These are phyloP conservation scores for Ophiostoma ips DNA, from an alignment of 2,329 filamentous ascomycete genomes.

Conservation along the genomic window DNA sequence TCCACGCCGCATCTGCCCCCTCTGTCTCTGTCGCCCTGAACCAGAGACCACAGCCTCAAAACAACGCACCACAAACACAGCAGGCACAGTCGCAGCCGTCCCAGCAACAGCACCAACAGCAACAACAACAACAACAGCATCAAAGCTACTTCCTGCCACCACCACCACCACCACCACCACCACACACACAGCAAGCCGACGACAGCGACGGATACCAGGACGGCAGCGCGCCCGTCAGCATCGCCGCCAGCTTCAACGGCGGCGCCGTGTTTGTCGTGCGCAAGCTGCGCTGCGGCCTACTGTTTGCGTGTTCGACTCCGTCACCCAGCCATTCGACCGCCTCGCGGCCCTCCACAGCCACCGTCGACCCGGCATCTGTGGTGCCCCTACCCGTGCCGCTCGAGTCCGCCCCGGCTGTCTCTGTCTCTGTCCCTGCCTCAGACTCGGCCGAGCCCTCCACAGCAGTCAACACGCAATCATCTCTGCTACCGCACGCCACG, in stretches of 20 bases:
- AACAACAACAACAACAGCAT: neutral
- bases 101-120: neutral
- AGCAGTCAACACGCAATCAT: constrained; percentile 2
- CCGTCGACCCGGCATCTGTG: neutral
- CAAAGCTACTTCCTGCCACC: neutral
- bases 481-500: constrained; percentile 2
- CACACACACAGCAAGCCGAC: constrained; percentile 4
- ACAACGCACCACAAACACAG: neutral
- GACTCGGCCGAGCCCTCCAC: neutral
- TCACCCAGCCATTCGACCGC: constrained; percentile 13
- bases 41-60: constrained; percentile 8
- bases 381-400: neutral
- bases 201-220: constrained; percentile 8
- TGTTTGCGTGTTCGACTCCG: constrained; percentile 47
- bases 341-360: constrained; percentile 1
- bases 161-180: neutral
- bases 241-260: constrained; percentile 42
- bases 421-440: neutral
- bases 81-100: neutral
- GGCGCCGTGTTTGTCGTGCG: constrained; percentile 44
- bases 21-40: constrained; percentile 18
- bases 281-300: constrained; percentile 41
- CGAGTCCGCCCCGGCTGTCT: neutral
- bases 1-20: constrained; percentile 35
- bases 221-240: constrained; percentile 15